A percentile compares a stretch with the other conserved stretches of the same genome.
These are phyloP conservation scores for Scedosporium dehoogii DNA, from an alignment of 2,329 filamentous ascomycete species.

Conservation along the genomic window DNA sequence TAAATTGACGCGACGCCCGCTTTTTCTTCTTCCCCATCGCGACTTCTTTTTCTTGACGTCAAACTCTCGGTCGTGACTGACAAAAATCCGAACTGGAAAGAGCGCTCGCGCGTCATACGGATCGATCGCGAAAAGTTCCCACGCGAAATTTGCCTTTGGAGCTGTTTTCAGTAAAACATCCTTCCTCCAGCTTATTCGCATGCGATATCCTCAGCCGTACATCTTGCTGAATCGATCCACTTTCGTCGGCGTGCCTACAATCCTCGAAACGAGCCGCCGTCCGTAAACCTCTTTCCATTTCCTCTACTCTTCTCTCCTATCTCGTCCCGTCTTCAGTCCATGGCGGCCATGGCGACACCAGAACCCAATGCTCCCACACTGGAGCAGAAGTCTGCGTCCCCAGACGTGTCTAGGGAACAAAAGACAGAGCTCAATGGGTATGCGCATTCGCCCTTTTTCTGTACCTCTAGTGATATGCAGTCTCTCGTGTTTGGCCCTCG, in stretches of 20 bases:
- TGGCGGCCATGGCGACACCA: constrained; percentile 45
- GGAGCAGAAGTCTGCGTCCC: constrained; percentile 37
- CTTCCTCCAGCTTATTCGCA: not conserved
- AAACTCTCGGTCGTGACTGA: not conserved
- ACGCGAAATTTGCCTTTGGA: not conserved
- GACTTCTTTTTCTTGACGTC: not conserved
- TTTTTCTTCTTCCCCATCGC: not conserved
- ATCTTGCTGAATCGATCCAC: not conserved
- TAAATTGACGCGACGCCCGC: not conserved
- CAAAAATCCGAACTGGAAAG: not conserved
- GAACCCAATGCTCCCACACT: constrained; percentile 27
- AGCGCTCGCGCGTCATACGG: not conserved
- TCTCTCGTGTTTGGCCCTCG: constrained; percentile 14
- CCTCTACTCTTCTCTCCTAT: not conserved
- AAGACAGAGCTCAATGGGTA: constrained; percentile 28
- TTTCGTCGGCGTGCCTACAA: not conserved
- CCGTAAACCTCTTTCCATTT: not conserved
- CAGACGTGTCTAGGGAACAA: constrained; percentile 17
- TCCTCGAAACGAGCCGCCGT: not conserved
- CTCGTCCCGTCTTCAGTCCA: not conserved
- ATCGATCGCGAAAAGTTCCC: not conserved
- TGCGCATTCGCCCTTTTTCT: constrained; percentile 13
- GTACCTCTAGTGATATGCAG: constrained; percentile 12
- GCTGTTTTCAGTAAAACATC: not conserved
- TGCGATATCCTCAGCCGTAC: not conserved